Conservation (phyloP, 2,329 filamentous ascomycete species). For the Nemania bipapillata region DNA sequence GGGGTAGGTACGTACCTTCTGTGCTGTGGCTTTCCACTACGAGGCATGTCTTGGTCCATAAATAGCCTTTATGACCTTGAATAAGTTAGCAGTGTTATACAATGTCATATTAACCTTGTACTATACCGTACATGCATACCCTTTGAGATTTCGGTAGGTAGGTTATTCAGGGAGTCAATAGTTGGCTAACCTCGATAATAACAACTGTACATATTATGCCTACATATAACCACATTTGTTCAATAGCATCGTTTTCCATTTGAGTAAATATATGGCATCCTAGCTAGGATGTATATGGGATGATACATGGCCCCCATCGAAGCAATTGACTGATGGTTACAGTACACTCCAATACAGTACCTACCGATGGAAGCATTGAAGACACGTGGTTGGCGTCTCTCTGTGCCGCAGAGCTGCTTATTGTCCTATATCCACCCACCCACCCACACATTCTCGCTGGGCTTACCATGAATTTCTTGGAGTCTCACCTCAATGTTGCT, state of each 20-base stretch:
- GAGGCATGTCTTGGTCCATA: slow-evolving; percentile 25
- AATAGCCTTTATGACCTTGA: slow-evolving; percentile 23
- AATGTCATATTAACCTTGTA: not conserved
- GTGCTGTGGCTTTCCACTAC: slow-evolving; percentile 15
- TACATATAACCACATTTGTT: too few species aligned
- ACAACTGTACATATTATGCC: not conserved
- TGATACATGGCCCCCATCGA: not conserved
- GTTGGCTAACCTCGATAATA: not conserved
- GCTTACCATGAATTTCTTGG: slow-evolving; percentile 24
- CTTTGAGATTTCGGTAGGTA: not conserved
- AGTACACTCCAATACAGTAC: too few species aligned
- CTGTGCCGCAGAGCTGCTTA: slow-evolving; percentile 29
- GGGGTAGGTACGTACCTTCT: slow-evolving; percentile 22
- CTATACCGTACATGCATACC: not conserved
- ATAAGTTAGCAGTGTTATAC: not conserved
- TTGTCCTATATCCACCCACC: slow-evolving; percentile 8
- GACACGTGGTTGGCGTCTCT: slow-evolving; percentile 35
- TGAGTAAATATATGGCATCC: too few species aligned
- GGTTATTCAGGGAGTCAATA: not conserved
- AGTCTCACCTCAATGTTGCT: slow-evolving; percentile 18
- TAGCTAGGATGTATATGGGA: slow-evolving; percentile 11
- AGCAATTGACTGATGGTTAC: slow-evolving; percentile 6
- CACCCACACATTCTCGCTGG: slow-evolving; percentile 10
- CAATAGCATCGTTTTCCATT: not conserved
- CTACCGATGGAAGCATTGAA: not conserved